Evolutionary conservation across 2,329 filamentous ascomycete species (phyloP).

Genomic region (Ophiostoma populinum): DNA sequence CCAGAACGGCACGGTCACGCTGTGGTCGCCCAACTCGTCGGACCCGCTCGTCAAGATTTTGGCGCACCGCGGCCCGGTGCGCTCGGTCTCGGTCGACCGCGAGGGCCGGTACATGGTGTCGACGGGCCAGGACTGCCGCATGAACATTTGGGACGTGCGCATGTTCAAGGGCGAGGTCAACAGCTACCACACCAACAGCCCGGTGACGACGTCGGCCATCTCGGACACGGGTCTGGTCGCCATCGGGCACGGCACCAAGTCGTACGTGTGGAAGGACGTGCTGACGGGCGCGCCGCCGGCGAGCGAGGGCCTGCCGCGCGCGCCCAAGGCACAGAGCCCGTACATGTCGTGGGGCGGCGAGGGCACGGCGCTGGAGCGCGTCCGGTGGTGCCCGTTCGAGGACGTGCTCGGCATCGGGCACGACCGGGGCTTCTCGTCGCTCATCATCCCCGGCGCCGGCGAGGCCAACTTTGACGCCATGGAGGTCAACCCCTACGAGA

Average conservation of each 20-base stretch:
- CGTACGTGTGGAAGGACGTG: constrained; percentile 81
- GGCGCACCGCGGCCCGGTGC: constrained; percentile 76
- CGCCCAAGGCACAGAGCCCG: constrained; percentile 65
- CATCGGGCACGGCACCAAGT: constrained; percentile 78
- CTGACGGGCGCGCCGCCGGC: constrained; percentile 33
- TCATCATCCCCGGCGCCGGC: constrained; percentile 86
- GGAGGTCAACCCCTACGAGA: constrained; percentile 92
- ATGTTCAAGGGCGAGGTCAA: constrained; percentile 60
- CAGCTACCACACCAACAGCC: constrained; percentile 69
- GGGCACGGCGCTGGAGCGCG: constrained; percentile 60
- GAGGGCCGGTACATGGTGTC: constrained; percentile 49
- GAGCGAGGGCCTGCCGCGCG: constrained; percentile 50
- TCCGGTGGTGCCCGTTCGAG: constrained; percentile 88
- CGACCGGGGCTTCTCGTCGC: constrained; percentile 69
- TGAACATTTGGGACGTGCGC: constrained; percentile 13
- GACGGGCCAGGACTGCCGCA: constrained; percentile 12
- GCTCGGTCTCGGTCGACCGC: constrained; percentile 68
- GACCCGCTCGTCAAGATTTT: constrained; percentile 82
- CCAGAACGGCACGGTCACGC: constrained; percentile 81
- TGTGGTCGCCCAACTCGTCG: constrained; percentile 88
- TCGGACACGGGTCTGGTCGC: constrained; percentile 79
- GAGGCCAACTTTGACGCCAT: constrained; percentile 93
- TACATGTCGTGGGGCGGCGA: constrained; percentile 92
- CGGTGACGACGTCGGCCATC: constrained; percentile 69
- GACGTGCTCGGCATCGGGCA: constrained; percentile 72